Evolutionary conservation across 768 basidiomycete species (phyloP).

Genomic region (Kockovaella imperatae): DNA sequence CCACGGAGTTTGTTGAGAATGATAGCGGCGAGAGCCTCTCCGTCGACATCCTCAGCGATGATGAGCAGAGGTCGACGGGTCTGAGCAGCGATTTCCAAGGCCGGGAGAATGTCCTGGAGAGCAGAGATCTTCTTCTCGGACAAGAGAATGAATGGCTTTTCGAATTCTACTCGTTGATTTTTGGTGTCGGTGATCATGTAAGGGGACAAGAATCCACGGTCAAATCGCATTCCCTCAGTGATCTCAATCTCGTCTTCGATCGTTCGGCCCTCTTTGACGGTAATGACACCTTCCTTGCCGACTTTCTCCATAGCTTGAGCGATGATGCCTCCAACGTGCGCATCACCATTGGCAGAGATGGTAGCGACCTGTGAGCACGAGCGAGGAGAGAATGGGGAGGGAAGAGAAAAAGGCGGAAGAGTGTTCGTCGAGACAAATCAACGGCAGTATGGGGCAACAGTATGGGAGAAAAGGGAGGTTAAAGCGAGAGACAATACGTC

Average conservation of each 20-base stretch:
- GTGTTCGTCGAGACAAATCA: background rate
- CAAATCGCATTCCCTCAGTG: constrained; percentile 99
- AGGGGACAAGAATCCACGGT: constrained; percentile 94
- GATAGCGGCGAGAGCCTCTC: constrained; percentile 93
- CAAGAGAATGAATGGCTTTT: constrained; percentile 88
- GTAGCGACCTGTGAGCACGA: constrained; percentile 88
- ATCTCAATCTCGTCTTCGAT: constrained; percentile 99
- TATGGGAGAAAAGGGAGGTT: background rate
- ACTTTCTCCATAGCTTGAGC: constrained; percentile 99
- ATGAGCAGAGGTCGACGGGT: constrained; percentile 84
- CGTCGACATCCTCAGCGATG: constrained; percentile 95
- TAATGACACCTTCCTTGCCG: constrained; percentile 99
- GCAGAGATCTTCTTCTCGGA: constrained; percentile 97
- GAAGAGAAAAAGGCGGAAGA: no score
- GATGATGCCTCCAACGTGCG: constrained; percentile 85
- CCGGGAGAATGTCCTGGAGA: constrained; percentile 88
- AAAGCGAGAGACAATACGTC: no score
- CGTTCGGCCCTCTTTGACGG: constrained; percentile 96
- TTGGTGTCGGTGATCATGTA: constrained; percentile 99
- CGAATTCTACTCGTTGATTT: constrained; percentile 88
- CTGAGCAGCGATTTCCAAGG: constrained; percentile 56
- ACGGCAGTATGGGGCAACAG: background rate
- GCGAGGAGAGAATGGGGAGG: no score
- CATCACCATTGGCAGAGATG: constrained; percentile 72
- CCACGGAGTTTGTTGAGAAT: constrained; percentile 99